Evolutionary conservation across 768 basidiomycete genomes (phyloP).

Genomic region (Lactarius indigo): DNA sequence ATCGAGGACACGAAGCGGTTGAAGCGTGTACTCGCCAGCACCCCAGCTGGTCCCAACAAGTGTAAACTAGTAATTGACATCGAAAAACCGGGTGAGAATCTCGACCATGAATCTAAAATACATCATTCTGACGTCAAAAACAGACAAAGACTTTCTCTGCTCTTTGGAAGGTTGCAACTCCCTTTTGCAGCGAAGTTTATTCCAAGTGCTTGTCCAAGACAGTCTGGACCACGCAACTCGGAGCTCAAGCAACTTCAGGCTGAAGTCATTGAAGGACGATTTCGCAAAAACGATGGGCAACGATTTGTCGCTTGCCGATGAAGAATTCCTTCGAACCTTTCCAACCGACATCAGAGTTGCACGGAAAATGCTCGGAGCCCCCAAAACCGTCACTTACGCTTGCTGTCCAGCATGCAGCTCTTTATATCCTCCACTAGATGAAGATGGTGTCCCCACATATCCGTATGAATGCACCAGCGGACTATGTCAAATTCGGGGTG

Average conservation of each 20-base stretch:
- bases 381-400: not conserved
- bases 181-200: not conserved
- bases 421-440: not conserved
- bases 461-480: not conserved
- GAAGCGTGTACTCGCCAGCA: not conserved
- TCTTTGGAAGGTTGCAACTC: not conserved
- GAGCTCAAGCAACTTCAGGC: not conserved
- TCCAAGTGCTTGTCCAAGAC: conserved; percentile 2
- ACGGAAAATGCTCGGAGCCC: not conserved
- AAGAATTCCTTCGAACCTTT: not conserved
- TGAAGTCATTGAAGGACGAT: not conserved
- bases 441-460: not conserved
- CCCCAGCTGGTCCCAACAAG: not conserved
- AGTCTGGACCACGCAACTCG: not conserved
- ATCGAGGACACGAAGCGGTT: not conserved
- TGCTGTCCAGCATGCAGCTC: conserved; percentile 3
- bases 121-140: not conserved
- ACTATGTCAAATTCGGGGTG: not conserved
- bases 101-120: too few species aligned
- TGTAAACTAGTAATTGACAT: not conserved
- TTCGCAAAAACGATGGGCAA: not conserved
- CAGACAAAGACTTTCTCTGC: not conserved
- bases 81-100: not conserved
- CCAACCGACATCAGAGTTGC: conserved; percentile 2
- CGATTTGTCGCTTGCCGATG: not conserved